Conservation (phyloP, 352 stramenopile genomes). For the Phytophthora hybrid region DNA sequence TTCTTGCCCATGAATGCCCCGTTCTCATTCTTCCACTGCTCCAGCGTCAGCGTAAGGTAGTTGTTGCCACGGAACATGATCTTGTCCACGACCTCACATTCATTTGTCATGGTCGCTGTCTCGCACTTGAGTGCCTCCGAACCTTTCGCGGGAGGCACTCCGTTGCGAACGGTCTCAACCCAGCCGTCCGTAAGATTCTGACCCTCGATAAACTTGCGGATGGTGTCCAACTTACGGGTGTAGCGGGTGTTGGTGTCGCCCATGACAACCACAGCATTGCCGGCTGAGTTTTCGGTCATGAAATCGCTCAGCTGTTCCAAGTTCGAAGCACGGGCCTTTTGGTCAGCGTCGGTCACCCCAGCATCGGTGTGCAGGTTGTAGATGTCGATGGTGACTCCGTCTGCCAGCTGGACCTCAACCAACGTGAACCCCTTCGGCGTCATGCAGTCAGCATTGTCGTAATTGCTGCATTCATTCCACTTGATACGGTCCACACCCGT, state of each 20-base stretch:
- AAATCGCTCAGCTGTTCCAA: constrained; percentile 51
- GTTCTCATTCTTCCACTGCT: constrained; percentile 49
- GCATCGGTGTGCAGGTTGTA: constrained; percentile 63
- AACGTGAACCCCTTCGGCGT: constrained; percentile 60
- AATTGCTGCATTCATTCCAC: constrained; percentile 51
- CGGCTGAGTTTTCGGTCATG: constrained; percentile 49
- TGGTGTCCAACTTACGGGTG: constrained; percentile 49
- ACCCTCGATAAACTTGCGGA: constrained; percentile 32
- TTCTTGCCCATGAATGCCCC: constrained; percentile 37
- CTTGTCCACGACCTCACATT: constrained; percentile 61
- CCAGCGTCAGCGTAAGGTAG: constrained; percentile 42
- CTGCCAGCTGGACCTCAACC: constrained; percentile 48
- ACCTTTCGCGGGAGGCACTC: constrained; percentile 34
- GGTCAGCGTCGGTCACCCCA: constrained; percentile 37
- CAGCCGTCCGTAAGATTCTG: constrained; percentile 50
- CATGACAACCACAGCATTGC: constrained; percentile 53
- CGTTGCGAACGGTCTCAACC: constrained; percentile 44
- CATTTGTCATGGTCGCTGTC: constrained; percentile 37
- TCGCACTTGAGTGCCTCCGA: constrained; percentile 44
- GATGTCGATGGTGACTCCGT: constrained; percentile 50
- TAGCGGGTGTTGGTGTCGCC: constrained; percentile 60
- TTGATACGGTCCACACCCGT: constrained; percentile 49
- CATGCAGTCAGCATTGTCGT: constrained; percentile 52
- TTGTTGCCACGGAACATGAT: constrained; percentile 62
- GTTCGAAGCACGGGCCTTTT: constrained; percentile 44